Evolutionary conservation across 306 rosid species (phyloP).

Genomic region (Gillenia trifoliata): DNA sequence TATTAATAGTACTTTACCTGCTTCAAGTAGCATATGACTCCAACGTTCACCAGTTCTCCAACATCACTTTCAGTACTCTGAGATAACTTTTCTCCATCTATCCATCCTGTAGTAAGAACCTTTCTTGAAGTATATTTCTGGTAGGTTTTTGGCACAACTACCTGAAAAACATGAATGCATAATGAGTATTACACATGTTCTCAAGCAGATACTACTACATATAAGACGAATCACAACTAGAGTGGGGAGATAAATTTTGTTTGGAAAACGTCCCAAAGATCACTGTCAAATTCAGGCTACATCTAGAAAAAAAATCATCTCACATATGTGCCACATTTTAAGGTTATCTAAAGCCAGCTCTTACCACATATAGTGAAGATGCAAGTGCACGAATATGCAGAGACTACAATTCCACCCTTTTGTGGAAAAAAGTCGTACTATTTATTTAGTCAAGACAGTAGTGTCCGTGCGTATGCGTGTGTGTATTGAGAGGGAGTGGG

Average conservation of each 20-base stretch:
- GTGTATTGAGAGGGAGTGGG: not conserved
- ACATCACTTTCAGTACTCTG: conserved; percentile 96
- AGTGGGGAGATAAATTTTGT: no score
- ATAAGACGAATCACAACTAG: not conserved
- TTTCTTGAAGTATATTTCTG: conserved; percentile 81
- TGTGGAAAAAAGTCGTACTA: no score
- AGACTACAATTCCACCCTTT: not conserved
- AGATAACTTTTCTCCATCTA: conserved; percentile 92
- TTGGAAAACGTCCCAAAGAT: not conserved
- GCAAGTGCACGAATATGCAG: not conserved
- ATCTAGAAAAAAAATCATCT: not conserved
- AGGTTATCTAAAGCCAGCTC: not conserved
- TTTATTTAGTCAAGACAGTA: no score
- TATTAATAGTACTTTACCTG: conserved; percentile 49
- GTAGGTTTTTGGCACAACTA: conserved; percentile 88
- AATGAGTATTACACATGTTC: conserved; percentile 23
- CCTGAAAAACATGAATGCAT: conserved; percentile 48
- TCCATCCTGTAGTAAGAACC: conserved; percentile 91
- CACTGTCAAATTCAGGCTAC: not conserved
- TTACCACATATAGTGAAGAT: not conserved
- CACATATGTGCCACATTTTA: no score
- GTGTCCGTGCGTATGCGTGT: not conserved
- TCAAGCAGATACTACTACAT: not conserved
- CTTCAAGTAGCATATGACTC: conserved; percentile 96
- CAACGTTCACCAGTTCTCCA: conserved; percentile 94